phyloP scores from a whole-genome alignment of 1,284 basidiomycete genomes.

The Cutaneotrichosporon cutaneum region DNA sequence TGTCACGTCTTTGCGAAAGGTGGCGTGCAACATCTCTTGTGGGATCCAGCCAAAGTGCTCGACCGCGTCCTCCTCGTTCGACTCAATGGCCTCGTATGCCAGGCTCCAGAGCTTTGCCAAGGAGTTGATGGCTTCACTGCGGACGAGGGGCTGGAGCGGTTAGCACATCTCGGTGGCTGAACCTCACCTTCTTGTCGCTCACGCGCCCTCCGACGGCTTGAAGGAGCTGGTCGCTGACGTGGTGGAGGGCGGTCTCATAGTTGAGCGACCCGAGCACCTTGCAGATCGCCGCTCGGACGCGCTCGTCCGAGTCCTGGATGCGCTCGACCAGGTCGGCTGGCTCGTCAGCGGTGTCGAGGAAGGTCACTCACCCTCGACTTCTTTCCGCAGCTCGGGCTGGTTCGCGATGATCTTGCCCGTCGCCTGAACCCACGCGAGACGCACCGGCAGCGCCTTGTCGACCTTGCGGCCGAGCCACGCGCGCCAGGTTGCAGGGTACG shows the following conservation, averaged over 20 bases:
- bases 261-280: conserved; percentile 78
- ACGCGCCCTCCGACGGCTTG: conserved; percentile 68
- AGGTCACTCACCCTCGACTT: conserved; percentile 64
- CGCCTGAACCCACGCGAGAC: conserved; percentile 76
- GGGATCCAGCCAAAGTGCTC: conserved; percentile 94
- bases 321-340: conserved; percentile 67
- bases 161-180: too few species aligned
- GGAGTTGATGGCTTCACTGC: conserved; percentile 74
- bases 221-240: conserved; percentile 68
- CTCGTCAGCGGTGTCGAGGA: conserved; percentile 19
- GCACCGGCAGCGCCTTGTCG: conserved; percentile 71
- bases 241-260: conserved; percentile 84
- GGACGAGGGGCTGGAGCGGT: conserved; percentile 66
- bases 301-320: conserved; percentile 84
- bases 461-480: conserved; percentile 77
- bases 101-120: conserved; percentile 76
- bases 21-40: conserved; percentile 63
- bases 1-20: conserved; percentile 52
- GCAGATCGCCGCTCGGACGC: conserved; percentile 80
- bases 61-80: conserved; percentile 68
- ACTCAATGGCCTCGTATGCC: conserved; percentile 73
- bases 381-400: conserved; percentile 66
- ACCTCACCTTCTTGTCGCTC: conserved; percentile 76
- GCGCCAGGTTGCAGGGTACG: conserved; percentile 81
- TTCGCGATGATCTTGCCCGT: conserved; percentile 63